phyloP scores from a whole-genome alignment of 106 monocot genomes.

The Cymbidium sinense region DNA sequence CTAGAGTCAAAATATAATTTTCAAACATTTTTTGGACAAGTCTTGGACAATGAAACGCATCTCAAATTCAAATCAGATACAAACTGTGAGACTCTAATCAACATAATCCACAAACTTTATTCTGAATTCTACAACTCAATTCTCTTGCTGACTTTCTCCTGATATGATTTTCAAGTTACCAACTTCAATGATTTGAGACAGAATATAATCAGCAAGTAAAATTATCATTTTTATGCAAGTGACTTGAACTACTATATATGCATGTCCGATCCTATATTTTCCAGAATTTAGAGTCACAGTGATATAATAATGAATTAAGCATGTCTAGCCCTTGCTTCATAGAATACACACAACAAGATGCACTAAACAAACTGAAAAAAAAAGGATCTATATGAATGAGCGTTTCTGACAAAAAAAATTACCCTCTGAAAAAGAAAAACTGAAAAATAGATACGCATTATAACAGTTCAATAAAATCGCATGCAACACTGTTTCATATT shows the following conservation, averaged over 20 bases:
- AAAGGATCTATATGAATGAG: neutral
- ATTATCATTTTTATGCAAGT: neutral
- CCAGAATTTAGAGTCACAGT: neutral
- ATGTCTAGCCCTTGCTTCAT: neutral
- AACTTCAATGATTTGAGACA: neutral
- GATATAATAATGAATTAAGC: neutral
- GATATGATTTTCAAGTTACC: neutral
- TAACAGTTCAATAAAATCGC: neutral
- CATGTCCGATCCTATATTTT: neutral
- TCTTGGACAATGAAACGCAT: neutral
- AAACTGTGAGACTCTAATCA: neutral
- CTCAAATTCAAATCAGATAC: neutral
- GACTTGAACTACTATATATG: neutral
- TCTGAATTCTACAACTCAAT: neutral
- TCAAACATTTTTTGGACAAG: neutral
- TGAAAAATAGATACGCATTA: neutral
- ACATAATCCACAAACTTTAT: neutral
- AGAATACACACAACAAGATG: neutral
- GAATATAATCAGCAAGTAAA: neutral
- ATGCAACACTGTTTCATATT: neutral
- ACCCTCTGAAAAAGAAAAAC: neutral
- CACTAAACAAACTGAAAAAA: neutral
- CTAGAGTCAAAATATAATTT: neutral
- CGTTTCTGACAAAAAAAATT: neutral
- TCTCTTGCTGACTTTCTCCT: neutral